Conservation (phyloP, 129 eudicot genomes). For the Helianthus tuberosus region DNA sequence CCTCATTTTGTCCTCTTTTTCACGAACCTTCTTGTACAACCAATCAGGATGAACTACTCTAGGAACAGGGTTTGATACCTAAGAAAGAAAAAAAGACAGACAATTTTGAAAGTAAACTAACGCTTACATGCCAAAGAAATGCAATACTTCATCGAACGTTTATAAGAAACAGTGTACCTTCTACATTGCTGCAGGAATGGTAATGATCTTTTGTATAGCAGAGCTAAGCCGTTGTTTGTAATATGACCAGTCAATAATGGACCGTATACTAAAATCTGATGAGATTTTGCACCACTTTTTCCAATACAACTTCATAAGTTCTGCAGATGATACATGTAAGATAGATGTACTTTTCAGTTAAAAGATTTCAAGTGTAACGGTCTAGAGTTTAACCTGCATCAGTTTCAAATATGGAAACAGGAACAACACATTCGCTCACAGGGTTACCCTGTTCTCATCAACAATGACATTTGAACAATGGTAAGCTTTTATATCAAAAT, state of each 20-base stretch:
- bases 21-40: too few relatives aligned
- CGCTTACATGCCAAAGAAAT: too few relatives aligned
- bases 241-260: conserved; percentile 98
- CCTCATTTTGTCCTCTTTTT: too few relatives aligned
- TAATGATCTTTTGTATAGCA: too few relatives aligned
- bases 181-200: too few relatives aligned
- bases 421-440: conserved; percentile 94
- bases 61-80: too few relatives aligned
- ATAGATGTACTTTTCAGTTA: not conserved
- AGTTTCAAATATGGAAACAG: conserved; percentile 97
- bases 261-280: conserved; percentile 83
- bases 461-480: not conserved
- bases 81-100: too few relatives aligned
- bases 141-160: too few relatives aligned
- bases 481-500: not conserved
- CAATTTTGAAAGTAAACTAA: too few relatives aligned
- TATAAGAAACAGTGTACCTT: too few relatives aligned
- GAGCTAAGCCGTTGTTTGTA: conserved; percentile 55
- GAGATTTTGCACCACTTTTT: conserved; percentile 98
- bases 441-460: conserved; percentile 78
- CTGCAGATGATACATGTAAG: conserved; percentile 51
- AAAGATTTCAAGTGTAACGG: not conserved
- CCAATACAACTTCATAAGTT: conserved; percentile 77
- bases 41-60: too few relatives aligned
- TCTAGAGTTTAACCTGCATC: too few relatives aligned